Base-by-base conservation (phyloP, 805 yeast genomes). In the Komagataella phaffii region DNA sequence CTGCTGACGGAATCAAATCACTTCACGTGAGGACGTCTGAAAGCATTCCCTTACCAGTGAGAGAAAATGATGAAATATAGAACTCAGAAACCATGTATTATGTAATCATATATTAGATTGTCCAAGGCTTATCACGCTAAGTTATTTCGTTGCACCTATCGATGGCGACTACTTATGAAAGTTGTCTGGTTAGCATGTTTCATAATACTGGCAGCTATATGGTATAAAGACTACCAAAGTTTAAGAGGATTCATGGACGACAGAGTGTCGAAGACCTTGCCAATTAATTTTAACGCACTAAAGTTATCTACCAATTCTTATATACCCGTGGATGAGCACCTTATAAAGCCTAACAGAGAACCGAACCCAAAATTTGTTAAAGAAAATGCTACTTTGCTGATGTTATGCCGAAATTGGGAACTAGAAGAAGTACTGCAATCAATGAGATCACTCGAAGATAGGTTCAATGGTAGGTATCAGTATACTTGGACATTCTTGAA, bases 361-460 rank as follows among this genome's bases (percentile, higher is more conserved):
- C 55, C 17, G 71, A 8, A 30, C 40, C 40, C 12, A 30, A 14
- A 69, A 52, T 53, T 68, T 46, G 83, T 87, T 1, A 62, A 55
- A 17, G 95, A 87, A 60, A 89, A 88, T 63, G 97, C 97, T 3
- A 84, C 95, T 0, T 64, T 90, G 24, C 75, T 90, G 52, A 89
- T 90, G 96, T 75, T 90, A 24, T 95, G 86, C 45, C 71, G 97
- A 52, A 89, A 89, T 63, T 72, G 76, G 68, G 97, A 89, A 64
- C 65, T 89, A 8, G 72, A 75, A 8, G 89, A 84, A 1, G 96
- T 93, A 0, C 64, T 89, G 47, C 62, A 66, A 47, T 79, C 95
- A 18, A 88, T 89, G 78, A 73, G 96, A 59, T 79, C 85, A 7
- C 64, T 85, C 48, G 91, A 85, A 65, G 91, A 85, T 63, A 68